Evolutionary conservation across 2,329 filamentous ascomycete genomes (phyloP).

Genomic region (Ceratocystis huliohia): DNA sequence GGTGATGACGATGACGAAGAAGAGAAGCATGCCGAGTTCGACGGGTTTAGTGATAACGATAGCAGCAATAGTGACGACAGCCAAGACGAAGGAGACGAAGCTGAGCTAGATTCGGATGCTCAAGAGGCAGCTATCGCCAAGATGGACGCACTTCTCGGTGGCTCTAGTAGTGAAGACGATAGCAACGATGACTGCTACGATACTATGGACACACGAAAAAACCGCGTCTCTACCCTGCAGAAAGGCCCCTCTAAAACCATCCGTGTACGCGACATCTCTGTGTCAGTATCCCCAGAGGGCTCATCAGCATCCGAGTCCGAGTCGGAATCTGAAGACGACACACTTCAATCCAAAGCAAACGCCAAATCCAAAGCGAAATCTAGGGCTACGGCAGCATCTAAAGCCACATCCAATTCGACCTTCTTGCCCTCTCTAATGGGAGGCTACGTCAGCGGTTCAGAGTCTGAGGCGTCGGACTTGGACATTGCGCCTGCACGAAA

Average conservation of each 20-base stretch:
- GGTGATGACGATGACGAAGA: constrained; percentile 28
- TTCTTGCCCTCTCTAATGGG: constrained; percentile 68
- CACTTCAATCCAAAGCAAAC: constrained; percentile 18
- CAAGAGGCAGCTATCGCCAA: constrained; percentile 32
- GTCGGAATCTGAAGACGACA: constrained; percentile 18
- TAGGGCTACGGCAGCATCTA: constrained; percentile 19
- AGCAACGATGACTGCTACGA: constrained; percentile 25
- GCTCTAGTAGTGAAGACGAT: constrained; percentile 34
- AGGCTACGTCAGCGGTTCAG: constrained; percentile 66
- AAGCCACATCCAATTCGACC: constrained; percentile 34
- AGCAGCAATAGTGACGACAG: constrained; percentile 22
- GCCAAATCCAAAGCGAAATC: constrained; percentile 24
- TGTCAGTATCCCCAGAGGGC: constrained; percentile 22
- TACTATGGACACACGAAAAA: background rate
- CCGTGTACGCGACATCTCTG: constrained; percentile 30
- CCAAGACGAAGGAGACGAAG: constrained; percentile 27
- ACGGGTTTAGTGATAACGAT: constrained; percentile 22
- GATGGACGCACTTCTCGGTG: constrained; percentile 36
- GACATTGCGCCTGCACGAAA: constrained; percentile 52
- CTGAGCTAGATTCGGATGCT: constrained; percentile 24
- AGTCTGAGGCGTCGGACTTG: constrained; percentile 50
- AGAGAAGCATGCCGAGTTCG: constrained; percentile 22
- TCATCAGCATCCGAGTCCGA: constrained; percentile 9
- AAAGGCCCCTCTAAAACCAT: constrained; percentile 21
- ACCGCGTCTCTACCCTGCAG: background rate